phyloP scores from a whole-genome alignment of 1,139 yeast species.

The Candida sp. region DNA sequence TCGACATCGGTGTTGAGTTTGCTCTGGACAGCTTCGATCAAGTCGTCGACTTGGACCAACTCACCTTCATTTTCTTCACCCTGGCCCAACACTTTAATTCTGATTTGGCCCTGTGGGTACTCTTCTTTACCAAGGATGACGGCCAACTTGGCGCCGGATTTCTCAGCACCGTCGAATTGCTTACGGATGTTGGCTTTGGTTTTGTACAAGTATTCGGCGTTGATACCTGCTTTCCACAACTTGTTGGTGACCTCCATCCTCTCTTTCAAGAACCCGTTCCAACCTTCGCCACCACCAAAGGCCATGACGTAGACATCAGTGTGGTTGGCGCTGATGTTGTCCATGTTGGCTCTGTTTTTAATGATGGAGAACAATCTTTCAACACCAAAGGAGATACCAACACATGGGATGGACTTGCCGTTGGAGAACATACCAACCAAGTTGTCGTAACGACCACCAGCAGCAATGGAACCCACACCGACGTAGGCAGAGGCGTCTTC shows the following conservation, averaged over 20 bases:
- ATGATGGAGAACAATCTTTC: constrained; percentile 92
- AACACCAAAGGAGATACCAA: constrained; percentile 96
- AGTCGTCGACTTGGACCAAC: constrained; percentile 61
- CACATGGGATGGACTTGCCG: constrained; percentile 95
- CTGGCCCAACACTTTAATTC: constrained; percentile 88
- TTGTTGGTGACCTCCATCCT: constrained; percentile 84
- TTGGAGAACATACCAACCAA: constrained; percentile 96
- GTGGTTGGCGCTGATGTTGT: constrained; percentile 72
- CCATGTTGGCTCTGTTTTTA: constrained; percentile 72
- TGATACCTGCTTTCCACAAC: constrained; percentile 89
- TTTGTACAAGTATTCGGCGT: constrained; percentile 90
- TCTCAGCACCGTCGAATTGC: constrained; percentile 98
- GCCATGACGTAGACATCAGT: constrained; percentile 98
- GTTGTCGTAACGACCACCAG: constrained; percentile 98
- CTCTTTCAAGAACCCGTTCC: constrained; percentile 92
- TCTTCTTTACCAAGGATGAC: constrained; percentile 97
- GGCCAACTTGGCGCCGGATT: constrained; percentile 88
- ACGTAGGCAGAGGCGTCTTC: constrained; percentile 97
- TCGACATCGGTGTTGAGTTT: constrained; percentile 59
- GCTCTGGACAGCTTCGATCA: constrained; percentile 57
- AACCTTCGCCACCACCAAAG: constrained; percentile 96
- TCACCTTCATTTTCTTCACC: constrained; percentile 91
- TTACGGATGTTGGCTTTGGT: constrained; percentile 93
- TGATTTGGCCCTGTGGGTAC: constrained; percentile 75
- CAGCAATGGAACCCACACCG: constrained; percentile 98